Conservation (phyloP, 345 rosid genomes). For the Eutrema yunnanense region DNA sequence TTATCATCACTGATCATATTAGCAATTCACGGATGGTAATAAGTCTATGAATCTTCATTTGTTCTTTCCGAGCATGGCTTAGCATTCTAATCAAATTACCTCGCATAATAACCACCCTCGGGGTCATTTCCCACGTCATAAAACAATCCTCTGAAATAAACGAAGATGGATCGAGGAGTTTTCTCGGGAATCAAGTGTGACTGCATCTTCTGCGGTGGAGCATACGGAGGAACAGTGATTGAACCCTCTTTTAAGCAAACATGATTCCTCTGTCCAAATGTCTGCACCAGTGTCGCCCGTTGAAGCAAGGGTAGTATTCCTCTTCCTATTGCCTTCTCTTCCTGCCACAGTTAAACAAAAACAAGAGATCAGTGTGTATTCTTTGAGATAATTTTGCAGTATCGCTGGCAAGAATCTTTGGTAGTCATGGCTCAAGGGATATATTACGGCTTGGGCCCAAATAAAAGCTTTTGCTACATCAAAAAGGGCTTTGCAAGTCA, state of each 20-base stretch:
- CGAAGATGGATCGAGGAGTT: slow-evolving; percentile 91
- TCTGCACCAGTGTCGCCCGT: slow-evolving; percentile 96
- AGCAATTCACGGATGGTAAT: neutral
- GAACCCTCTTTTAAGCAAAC: slow-evolving; percentile 96
- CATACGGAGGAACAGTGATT: slow-evolving; percentile 95
- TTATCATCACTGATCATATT: neutral
- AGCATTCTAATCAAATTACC: slow-evolving; percentile 36
- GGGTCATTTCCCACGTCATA: slow-evolving; percentile 97
- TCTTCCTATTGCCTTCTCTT: slow-evolving; percentile 96
- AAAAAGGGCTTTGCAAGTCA: neutral
- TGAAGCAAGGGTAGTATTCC: slow-evolving; percentile 85
- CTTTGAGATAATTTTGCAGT: neutral
- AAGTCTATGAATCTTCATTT: neutral
- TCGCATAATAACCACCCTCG: slow-evolving; percentile 98
- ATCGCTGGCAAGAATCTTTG: neutral
- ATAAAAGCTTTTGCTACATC: neutral
- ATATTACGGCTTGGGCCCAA: neutral
- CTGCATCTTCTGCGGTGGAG: slow-evolving; percentile 98
- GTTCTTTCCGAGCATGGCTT: neutral
- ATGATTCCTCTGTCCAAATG: slow-evolving; percentile 95
- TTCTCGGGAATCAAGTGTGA: slow-evolving; percentile 75
- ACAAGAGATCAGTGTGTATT: neutral
- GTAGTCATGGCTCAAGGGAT: too few relatives aligned
- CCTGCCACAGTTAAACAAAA: slow-evolving; percentile 39
- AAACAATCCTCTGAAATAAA: slow-evolving; percentile 93